Conservation (phyloP, 306 rosid species). For the Inga laurina region DNA sequence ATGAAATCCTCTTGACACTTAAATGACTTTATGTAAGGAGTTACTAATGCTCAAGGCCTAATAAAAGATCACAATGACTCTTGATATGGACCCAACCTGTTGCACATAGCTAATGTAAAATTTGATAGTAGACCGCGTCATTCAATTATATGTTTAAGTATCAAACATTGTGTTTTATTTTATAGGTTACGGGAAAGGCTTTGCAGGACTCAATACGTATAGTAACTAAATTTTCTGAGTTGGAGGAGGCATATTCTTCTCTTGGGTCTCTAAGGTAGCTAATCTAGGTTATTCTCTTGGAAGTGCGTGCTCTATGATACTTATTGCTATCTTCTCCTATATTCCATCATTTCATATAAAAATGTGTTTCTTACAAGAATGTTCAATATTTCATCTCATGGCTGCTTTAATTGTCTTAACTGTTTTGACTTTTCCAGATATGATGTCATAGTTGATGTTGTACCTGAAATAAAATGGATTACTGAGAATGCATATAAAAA, state of each 20-base stretch:
- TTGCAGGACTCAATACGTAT: slow-evolving; percentile 83
- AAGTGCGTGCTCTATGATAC: slow-evolving; percentile 5
- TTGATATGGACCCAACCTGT: background rate
- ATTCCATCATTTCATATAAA: slow-evolving; percentile 17
- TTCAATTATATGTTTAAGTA: slow-evolving; percentile 13
- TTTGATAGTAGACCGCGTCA: background rate
- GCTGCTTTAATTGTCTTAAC: slow-evolving; percentile 28
- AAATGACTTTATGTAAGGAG: background rate
- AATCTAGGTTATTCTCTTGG: slow-evolving; percentile 22
- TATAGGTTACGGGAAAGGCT: slow-evolving; percentile 76
- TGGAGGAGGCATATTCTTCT: slow-evolving; percentile 81
- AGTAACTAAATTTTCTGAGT: slow-evolving; percentile 66
- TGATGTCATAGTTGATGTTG: slow-evolving; percentile 84
- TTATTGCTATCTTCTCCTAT: background rate
- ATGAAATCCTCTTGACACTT: background rate
- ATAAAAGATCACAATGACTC: background rate
- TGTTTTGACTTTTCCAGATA: slow-evolving; percentile 61
- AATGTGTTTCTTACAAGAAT: slow-evolving; percentile 16
- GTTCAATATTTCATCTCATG: slow-evolving; percentile 19
- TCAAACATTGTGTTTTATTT: slow-evolving; percentile 22
- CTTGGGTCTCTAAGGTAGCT: slow-evolving; percentile 69
- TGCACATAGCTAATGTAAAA: slow-evolving; percentile 1
- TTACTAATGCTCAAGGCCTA: slow-evolving; percentile 16
- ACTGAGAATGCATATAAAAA: slow-evolving; percentile 79
- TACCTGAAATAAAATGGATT: slow-evolving; percentile 85